Base-by-base conservation (phyloP, 345 rosid species). In the Kandelia obovata region DNA sequence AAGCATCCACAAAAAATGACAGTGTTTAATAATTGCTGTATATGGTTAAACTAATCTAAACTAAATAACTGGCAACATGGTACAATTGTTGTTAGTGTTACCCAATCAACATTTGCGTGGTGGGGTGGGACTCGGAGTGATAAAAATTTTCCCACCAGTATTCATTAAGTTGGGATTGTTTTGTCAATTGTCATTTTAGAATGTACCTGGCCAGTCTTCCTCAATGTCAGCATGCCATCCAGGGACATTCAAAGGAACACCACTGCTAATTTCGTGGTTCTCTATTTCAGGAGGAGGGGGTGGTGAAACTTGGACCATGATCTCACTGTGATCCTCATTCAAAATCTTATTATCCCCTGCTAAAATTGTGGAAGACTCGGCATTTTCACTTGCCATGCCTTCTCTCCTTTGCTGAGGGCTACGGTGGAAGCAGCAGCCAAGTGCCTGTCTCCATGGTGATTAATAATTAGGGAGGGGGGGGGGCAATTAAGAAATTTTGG, bases 161-260 rank as follows among this genome's bases (percentile, higher is more conserved):
- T 31, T 43, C 47, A 43, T 43, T 43, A 43, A 11, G 15, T 43
- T 13, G 47, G 16, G 16, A 43, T 43, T 10, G 15, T 10, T 43
- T 2, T 11, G 17, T 2, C 5, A 43, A n/a, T 53, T 56, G 30
- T 10, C 25, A 46, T 1, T 17, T 43, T 5, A 59, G 25, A 21
- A 58, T 25, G 53, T 53, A 71, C 74, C 74, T 71, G 74, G 68
- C 74, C 74, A 71, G 19, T 65, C 74, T 6, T 37, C 11, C 16
- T 65, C 11, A 51, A 53, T 28, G 37, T 71, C 67, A 37, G 49
- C 67, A 26, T 62, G 39, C 74, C 74, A 71, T 7, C 74, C 74
- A 4, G 62, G 74, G 35, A 62, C 34, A 7, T 53, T 26, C 21
- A 30, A 39, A 28, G 71, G 34, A 43, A 25, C 37, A 7, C 43